Base-by-base conservation (phyloP, 805 yeast species). In the Candida takata region DNA sequence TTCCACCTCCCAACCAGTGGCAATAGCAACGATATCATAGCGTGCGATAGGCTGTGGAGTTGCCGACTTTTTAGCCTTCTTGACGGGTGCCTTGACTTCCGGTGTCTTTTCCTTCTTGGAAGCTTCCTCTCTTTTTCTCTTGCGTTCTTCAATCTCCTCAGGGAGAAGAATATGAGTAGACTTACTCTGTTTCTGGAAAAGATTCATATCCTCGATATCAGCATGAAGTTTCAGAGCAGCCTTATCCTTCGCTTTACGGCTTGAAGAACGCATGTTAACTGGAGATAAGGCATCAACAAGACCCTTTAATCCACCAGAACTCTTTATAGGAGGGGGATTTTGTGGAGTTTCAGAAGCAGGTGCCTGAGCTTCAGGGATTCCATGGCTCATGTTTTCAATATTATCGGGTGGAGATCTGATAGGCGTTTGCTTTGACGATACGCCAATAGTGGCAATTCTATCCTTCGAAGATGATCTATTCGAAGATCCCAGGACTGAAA, bases 141-240 rank as follows among this genome's bases (percentile, higher is more conserved):
- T 57, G 27, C 51, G 46, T 24, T 44, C 57, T 27, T 51, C 57
- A 20, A 61, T 38, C 44, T 70, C 74, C 29, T 60, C 63, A 0
- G 75, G 73, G 10, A 70, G 40, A 31, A 43, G 48, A 31, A 58
- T 65, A 61, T 62, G 58, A 4, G 27, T 26, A 13, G 36, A 24
- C 16, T 66, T 62, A 19, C 69, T 65, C 46, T 74, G 75, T 43
- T 73, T 67, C 41, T 78, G 79, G 49, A 72, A 84, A 34, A 65
- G 67, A 48, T 80, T 81, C 43, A 84, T 65, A 31, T 79, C 79
- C 39, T 72, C 72, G 69, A 84, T 82, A 52, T 79, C 76, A 9
- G 70, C 69, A 47, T 80, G 90, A 12, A 84, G 60, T 51, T 76
- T 78, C 38, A 62, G 60, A 1, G 77, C 78, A 0, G 94, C 94